Base-by-base conservation (phyloP, 2,329 filamentous ascomycete genomes). In the Chaetoscypha palmicola region DNA sequence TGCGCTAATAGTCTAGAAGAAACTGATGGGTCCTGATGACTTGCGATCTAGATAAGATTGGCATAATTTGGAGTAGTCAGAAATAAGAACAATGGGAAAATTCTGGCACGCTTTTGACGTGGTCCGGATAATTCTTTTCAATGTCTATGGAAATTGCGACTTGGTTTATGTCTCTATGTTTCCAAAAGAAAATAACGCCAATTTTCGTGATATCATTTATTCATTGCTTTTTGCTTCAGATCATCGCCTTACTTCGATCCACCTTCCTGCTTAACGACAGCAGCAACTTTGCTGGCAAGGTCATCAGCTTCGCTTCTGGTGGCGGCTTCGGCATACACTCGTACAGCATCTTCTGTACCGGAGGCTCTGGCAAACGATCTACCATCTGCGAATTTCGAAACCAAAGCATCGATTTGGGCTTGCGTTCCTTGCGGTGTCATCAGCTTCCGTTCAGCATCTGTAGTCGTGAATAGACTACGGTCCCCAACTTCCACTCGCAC, bases 251-350 rank as follows among this genome's bases (percentile, higher is more conserved):
- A 33, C 24, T 45, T 47, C 14, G 22, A 24, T 14, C 43, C 46
- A 30, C 46, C 53, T 24, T 45, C 53, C 22, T 53, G 47, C 41
- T 54, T 58, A 5, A 54, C 51, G 19, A 59, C 43, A 31, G 46
- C 45, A 11, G 59, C 81, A 37, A 97, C 88, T 63, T 88, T 86
- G 57, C 81, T 81, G 46, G 90, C 88, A 50, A 97, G 74, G 65
- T 95, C 89, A 58, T 96, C 90, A 1, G 90, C 89, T 66, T 97
- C 91, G 12, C 81, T 85, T 51, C 86, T 80, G 36, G 86, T 92
- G 28, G 86, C 86, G 3, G 92, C 92, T 68, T 98, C 92, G 5
- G 91, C 91, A 62, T 98, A 98, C 16, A 98, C 90, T 50, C 92
- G 79, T 57, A 95, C 90, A 2, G 89, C 91, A 64, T 98, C 94